Percentiles rank a stretch among this genome's conserved stretches.
Evolutionary conservation across 2,329 filamentous ascomycete species (phyloP).

Genomic region (Trichoderma sp.): DNA sequence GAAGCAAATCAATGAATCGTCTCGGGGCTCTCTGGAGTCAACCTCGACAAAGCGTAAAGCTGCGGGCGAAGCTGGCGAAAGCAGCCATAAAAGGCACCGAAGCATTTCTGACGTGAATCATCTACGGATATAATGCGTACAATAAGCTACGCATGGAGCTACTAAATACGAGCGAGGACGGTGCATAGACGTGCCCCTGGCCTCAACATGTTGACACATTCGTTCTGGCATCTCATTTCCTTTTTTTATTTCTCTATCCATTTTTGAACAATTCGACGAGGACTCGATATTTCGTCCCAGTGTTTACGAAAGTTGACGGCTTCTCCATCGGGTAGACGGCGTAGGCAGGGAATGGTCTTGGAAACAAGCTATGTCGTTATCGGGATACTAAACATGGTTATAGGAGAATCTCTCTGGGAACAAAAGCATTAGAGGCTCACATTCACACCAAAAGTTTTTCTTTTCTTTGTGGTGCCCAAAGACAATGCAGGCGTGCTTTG

Average conservation of each 20-base stretch:
- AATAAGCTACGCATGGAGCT: background rate
- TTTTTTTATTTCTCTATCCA: constrained; percentile 5
- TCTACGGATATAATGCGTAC: constrained; percentile 47
- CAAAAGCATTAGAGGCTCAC: constrained; percentile 28
- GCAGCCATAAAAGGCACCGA: constrained; percentile 59
- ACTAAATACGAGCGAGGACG: constrained; percentile 52
- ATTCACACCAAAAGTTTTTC: constrained; percentile 26
- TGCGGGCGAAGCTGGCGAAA: constrained; percentile 45
- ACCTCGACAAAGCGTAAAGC: constrained; percentile 61
- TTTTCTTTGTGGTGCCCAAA: constrained; percentile 17
- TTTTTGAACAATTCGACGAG: constrained; percentile 2
- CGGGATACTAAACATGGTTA: constrained; percentile 27
- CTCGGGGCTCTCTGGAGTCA: constrained; percentile 55
- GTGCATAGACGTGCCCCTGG: constrained; percentile 50
- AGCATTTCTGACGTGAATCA: constrained; percentile 62
- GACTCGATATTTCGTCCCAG: constrained; percentile 17
- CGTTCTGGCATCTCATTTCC: constrained; percentile 12
- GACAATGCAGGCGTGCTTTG: constrained; percentile 6
- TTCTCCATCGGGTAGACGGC: constrained; percentile 25
- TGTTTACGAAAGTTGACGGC: constrained; percentile 12
- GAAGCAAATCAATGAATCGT: constrained; percentile 48
- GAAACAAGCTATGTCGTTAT: constrained; percentile 25
- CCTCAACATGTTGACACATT: constrained; percentile 34
- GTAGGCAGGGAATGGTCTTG: constrained; percentile 22
- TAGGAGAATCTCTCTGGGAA: constrained; percentile 22